These are phyloP conservation scores for Solanum chaucha DNA, from an alignment of 257 asterid species.

Conservation along the genomic window DNA sequence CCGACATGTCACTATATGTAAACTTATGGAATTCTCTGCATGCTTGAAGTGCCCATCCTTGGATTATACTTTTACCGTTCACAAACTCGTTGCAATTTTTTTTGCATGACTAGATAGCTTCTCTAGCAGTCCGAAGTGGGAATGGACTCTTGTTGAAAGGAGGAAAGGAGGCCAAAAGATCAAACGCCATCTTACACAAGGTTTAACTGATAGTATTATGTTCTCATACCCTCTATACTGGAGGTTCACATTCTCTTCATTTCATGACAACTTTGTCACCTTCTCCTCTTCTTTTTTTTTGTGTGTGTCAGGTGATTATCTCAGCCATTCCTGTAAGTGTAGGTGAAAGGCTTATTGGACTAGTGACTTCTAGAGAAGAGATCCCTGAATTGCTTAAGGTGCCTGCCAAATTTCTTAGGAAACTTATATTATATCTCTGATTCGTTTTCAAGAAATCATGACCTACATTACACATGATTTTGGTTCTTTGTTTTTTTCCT, in stretches of 20 bases:
- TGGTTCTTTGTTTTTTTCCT: not conserved
- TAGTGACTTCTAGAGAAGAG: conserved; percentile 72
- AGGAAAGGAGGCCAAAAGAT: conserved; percentile 68
- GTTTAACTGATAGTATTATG: conserved; percentile 11
- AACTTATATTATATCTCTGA: not conserved
- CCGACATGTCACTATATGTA: not conserved
- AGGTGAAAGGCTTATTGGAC: conserved; percentile 68
- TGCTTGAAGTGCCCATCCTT: not conserved
- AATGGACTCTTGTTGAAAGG: conserved; percentile 80
- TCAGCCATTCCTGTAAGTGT: conserved; percentile 53
- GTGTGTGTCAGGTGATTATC: conserved; percentile 44
- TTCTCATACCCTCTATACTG: not conserved
- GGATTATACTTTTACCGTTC: not conserved
- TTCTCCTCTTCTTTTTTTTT: not conserved
- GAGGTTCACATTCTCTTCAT: not conserved
- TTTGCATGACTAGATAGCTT: conserved; percentile 50
- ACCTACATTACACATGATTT: not conserved
- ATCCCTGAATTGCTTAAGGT: conserved; percentile 82
- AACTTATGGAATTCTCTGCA: not conserved
- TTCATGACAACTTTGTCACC: not conserved
- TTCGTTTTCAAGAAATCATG: not conserved
- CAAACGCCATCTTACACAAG: conserved; percentile 70
- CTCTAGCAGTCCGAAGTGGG: conserved; percentile 77
- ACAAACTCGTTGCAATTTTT: not conserved
- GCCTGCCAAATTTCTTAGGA: not conserved